Evolutionary conservation across 1,139 yeast species (phyloP).

Genomic region (Scheffersomyces parashehatae): DNA sequence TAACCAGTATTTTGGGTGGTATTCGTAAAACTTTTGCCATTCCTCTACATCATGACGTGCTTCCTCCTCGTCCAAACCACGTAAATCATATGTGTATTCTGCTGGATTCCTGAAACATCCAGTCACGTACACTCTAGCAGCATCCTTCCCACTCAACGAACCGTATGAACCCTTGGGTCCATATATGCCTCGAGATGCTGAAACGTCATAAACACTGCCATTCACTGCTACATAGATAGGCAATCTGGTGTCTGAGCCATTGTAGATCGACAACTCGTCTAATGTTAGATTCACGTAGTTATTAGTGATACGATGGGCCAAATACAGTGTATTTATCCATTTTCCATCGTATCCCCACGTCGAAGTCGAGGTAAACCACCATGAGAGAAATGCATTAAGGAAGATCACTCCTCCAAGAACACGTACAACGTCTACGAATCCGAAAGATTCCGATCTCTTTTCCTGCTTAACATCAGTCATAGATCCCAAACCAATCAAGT

Average conservation of each 20-base stretch:
- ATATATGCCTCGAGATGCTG: slow-evolving; percentile 53
- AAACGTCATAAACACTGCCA: slow-evolving; percentile 73
- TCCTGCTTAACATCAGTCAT: too few relatives aligned
- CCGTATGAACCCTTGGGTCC: slow-evolving; percentile 68
- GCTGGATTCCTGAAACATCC: slow-evolving; percentile 66
- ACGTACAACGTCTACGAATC: slow-evolving; percentile 42
- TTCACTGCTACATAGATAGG: slow-evolving; percentile 68
- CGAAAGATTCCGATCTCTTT: slow-evolving; percentile 12
- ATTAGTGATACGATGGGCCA: slow-evolving; percentile 24
- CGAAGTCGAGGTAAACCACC: slow-evolving; percentile 48
- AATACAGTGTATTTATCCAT: slow-evolving; percentile 48
- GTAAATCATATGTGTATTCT: slow-evolving; percentile 65
- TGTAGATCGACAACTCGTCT: slow-evolving; percentile 48
- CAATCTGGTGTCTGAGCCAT: slow-evolving; percentile 50
- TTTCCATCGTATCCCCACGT: slow-evolving; percentile 60
- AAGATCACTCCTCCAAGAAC: slow-evolving; percentile 49
- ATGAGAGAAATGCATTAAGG: slow-evolving; percentile 50
- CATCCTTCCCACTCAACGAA: slow-evolving; percentile 66
- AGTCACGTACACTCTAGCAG: slow-evolving; percentile 73
- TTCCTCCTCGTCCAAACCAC: slow-evolving; percentile 53
- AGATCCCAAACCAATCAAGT: too few relatives aligned
- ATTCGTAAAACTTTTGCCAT: slow-evolving; percentile 58
- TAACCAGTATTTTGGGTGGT: slow-evolving; percentile 57
- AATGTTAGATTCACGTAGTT: slow-evolving; percentile 38
- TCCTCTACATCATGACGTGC: slow-evolving; percentile 26